These are phyloP conservation scores for Lomentospora prolificans DNA, from an alignment of 2,329 filamentous ascomycete species.

Conservation along the genomic window DNA sequence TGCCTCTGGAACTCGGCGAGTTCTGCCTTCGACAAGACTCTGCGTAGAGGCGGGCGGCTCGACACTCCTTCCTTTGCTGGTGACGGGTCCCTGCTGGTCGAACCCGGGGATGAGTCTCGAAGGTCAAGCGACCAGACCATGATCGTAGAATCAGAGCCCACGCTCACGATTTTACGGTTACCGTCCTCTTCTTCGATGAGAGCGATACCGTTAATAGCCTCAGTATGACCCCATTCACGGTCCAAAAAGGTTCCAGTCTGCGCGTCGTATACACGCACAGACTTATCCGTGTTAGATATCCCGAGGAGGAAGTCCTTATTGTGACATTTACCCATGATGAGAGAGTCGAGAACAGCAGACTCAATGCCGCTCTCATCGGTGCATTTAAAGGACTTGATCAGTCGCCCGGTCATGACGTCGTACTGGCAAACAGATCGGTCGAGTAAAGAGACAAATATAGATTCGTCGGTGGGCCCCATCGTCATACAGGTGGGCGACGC, in stretches of 20 bases:
- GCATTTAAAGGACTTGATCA: conserved; percentile 68
- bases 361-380: conserved; percentile 72
- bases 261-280: conserved; percentile 78
- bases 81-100: conserved; percentile 41
- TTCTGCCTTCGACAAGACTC: conserved; percentile 79
- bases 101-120: conserved; percentile 28
- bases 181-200: conserved; percentile 53
- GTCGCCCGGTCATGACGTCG: conserved; percentile 57
- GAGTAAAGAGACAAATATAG: conserved; percentile 47
- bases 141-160: conserved; percentile 70
- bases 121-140: conserved; percentile 64
- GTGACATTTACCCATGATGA: conserved; percentile 53
- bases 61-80: conserved; percentile 43
- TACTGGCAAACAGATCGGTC: conserved; percentile 53
- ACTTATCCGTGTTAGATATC: conserved; percentile 93
- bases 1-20: conserved; percentile 66
- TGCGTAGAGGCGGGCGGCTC: conserved; percentile 64
- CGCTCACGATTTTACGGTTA: conserved; percentile 55
- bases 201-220: conserved; percentile 79
- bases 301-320: conserved; percentile 62
- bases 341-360: conserved; percentile 70
- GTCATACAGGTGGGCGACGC: conserved; percentile 80
- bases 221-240: conserved; percentile 90
- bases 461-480: conserved; percentile 51
- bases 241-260: conserved; percentile 69